Evolutionary conservation across 1,139 yeast genomes (phyloP).

Genomic region (Pichia norvegensis): DNA sequence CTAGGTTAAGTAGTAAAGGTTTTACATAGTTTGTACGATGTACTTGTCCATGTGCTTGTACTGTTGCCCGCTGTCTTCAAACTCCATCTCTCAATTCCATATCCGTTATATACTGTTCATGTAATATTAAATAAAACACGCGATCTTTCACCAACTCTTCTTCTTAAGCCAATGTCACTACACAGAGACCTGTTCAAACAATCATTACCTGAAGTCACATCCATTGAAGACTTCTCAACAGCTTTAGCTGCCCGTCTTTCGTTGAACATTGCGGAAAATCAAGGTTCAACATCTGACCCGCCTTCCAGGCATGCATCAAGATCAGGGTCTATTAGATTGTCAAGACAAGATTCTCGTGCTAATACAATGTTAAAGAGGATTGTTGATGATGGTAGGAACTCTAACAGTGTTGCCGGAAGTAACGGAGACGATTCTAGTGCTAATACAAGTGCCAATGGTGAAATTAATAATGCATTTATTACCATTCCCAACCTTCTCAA

Average conservation of each 20-base stretch:
- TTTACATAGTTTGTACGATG: no score
- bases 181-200: background rate
- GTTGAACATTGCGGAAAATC: background rate
- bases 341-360: conserved; percentile 23
- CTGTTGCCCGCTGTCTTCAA: no score
- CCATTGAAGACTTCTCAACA: background rate
- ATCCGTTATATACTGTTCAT: no score
- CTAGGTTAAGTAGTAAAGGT: no score
- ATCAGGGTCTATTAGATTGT: conserved; percentile 4
- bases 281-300: background rate
- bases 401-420: no score
- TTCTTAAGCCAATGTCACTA: background rate
- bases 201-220: background rate
- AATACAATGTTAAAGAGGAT: conserved; percentile 23
- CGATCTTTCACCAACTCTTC: conserved; percentile 3
- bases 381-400: conserved; percentile 10
- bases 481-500: conserved; percentile 20
- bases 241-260: background rate
- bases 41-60: no score
- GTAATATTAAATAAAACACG: no score
- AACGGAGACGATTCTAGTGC: no score
- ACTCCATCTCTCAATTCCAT: no score
- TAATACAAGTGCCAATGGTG: background rate
- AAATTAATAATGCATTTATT: conserved; percentile 16
- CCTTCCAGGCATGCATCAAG: background rate